Conservation (phyloP, 208 protist species). For the Trypanosoma boissoni region DNA sequence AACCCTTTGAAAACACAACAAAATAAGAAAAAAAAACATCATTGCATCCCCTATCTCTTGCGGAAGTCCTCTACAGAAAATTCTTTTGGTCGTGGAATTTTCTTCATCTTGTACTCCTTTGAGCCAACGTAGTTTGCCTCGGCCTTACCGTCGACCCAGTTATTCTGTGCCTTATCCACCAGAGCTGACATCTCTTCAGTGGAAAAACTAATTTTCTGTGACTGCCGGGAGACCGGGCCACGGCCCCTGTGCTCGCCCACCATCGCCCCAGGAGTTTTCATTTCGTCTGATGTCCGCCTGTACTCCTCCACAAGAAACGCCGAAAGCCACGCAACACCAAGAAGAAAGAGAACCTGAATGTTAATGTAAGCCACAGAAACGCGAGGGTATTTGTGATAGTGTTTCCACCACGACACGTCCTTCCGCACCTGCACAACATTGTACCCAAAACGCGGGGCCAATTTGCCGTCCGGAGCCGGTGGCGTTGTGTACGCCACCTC, state of each 20-base stretch:
- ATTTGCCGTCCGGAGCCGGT: slow-evolving; percentile 56
- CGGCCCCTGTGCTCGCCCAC: slow-evolving; percentile 79
- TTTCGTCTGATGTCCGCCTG: slow-evolving; percentile 53
- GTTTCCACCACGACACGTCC: slow-evolving; percentile 87
- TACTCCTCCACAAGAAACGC: slow-evolving; percentile 77
- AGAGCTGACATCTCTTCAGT: slow-evolving; percentile 60
- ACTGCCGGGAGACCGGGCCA: slow-evolving; percentile 48
- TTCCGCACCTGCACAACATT: slow-evolving; percentile 88
- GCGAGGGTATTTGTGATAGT: slow-evolving; percentile 79
- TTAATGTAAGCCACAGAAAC: slow-evolving; percentile 83
- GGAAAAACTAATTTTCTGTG: slow-evolving; percentile 71
- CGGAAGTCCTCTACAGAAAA: slow-evolving; percentile 79
- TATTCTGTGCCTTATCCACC: slow-evolving; percentile 72
- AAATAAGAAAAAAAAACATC: too few relatives aligned
- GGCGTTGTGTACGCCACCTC: slow-evolving; percentile 80
- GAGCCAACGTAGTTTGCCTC: slow-evolving; percentile 85
- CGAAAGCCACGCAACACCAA: slow-evolving; percentile 73
- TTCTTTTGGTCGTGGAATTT: slow-evolving; percentile 81
- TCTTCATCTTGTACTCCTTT: slow-evolving; percentile 84
- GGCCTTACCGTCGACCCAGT: slow-evolving; percentile 71
- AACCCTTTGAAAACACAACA: too few relatives aligned
- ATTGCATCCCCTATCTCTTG: slow-evolving; percentile 50
- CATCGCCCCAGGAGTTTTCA: slow-evolving; percentile 81
- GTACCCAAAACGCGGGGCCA: slow-evolving; percentile 82
- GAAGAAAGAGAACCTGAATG: slow-evolving; percentile 75